A percentile compares a stretch with the other conserved stretches of the same genome.
Evolutionary conservation across 371 early-diverging fungal genomes (phyloP).

Genomic region (Mucor racemosus): DNA sequence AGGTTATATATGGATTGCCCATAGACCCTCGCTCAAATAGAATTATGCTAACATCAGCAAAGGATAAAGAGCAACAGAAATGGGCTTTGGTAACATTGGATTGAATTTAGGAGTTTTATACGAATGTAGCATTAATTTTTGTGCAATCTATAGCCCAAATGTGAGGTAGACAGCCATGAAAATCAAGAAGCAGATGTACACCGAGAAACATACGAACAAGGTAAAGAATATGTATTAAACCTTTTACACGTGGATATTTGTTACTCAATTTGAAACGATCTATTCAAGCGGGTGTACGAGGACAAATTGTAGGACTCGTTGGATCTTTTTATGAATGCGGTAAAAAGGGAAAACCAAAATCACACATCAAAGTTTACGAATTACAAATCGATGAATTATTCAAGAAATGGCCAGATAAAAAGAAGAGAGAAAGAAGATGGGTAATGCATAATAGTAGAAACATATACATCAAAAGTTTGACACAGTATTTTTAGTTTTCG

Average conservation of each 20-base stretch:
- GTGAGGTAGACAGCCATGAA: constrained; percentile 63
- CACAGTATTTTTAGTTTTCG: constrained; percentile 43
- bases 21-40: constrained; percentile 53
- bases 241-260: background rate
- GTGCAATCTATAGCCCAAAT: constrained; percentile 46
- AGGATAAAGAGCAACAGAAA: constrained; percentile 46
- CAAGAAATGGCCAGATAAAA: constrained; percentile 59
- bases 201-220: constrained; percentile 65
- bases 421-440: constrained; percentile 58
- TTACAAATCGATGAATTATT: constrained; percentile 56
- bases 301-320: constrained; percentile 44
- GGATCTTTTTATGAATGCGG: constrained; percentile 54
- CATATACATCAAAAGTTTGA: background rate
- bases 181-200: constrained; percentile 54
- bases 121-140: background rate
- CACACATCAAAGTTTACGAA: constrained; percentile 57
- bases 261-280: background rate
- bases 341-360: constrained; percentile 47
- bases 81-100: constrained; percentile 53
- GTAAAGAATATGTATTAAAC: constrained; percentile 26
- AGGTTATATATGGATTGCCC: constrained; percentile 65
- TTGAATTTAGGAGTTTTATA: background rate
- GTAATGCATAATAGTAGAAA: constrained; percentile 28
- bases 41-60: constrained; percentile 55
- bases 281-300: constrained; percentile 55